These are phyloP conservation scores for Globisporangium uncinulatum DNA, from an alignment of 352 stramenopile genomes.

Conservation along the genomic window DNA sequence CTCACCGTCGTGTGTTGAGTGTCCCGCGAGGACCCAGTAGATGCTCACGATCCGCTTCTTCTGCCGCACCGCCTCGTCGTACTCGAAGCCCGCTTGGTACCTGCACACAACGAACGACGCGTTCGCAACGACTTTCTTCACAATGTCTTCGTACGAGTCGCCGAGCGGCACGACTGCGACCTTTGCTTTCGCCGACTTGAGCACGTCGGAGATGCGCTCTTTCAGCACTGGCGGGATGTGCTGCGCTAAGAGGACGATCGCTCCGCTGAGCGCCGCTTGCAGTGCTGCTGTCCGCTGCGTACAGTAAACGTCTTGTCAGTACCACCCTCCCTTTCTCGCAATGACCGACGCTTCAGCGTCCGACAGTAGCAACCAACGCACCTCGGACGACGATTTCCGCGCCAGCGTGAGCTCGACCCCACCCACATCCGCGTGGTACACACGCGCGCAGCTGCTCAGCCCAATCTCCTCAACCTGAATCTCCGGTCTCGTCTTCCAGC, in stretches of 20 bases:
- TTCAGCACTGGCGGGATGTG: conserved; percentile 65
- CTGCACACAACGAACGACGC: conserved; percentile 78
- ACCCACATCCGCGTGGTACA: conserved; percentile 39
- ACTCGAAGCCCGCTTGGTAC: conserved; percentile 77
- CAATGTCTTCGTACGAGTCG: conserved; percentile 69
- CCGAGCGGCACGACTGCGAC: conserved; percentile 72
- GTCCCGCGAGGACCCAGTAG: conserved; percentile 69
- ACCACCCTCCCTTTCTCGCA: neutral
- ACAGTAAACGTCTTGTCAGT: neutral
- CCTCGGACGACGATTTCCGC: conserved; percentile 40
- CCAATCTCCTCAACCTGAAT: conserved; percentile 45
- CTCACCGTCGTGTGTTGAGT: conserved; percentile 27
- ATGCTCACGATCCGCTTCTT: conserved; percentile 73
- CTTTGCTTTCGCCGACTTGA: conserved; percentile 69
- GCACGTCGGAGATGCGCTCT: conserved; percentile 53
- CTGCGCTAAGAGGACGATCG: conserved; percentile 69
- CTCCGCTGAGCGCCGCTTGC: conserved; percentile 41
- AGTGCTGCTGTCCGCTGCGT: conserved; percentile 43
- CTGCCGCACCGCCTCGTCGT: conserved; percentile 65
- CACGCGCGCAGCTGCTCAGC: conserved; percentile 29
- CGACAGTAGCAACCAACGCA: conserved; percentile 6
- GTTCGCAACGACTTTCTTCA: conserved; percentile 71
- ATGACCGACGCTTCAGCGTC: too few relatives aligned
- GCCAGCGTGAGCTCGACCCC: conserved; percentile 42
- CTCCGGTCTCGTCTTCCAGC: conserved; percentile 45